Evolutionary conservation across 208 protist genomes (phyloP), one percentile per base, ranked within the genome.

Genomic region (Crithidia acanthocephali): DNA sequence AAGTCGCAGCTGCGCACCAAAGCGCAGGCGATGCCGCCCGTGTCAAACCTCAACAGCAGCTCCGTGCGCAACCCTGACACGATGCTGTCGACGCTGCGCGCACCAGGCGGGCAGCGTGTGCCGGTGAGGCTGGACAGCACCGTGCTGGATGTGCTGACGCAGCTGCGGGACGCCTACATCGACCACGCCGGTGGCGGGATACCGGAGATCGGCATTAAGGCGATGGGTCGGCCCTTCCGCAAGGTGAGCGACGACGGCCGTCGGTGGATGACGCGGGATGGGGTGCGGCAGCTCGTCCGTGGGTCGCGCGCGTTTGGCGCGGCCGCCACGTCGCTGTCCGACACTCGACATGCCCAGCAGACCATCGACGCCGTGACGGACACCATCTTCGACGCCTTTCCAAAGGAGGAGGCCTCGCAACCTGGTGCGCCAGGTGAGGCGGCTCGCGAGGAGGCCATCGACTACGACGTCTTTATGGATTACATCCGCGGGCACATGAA

Each of bases 191-290:
- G 91, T 23, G 88, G 87, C 20, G 88, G 93, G 22, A 91, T 96
- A 52, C 89, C 91, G n/a, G 90, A 95, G 81, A 79, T 95, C 30
- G 92, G 92, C 68, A 92, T 97, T 53, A 97, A 97, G 53, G 90
- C 88, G 16, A 95, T 96, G 89, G 93, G 93, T 0, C 80, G 90
- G 10, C 93, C 88, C 4, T 97, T 95, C 53, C 86, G 90, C 56
- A 27, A 74, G 15, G 87, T 90, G 20, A 69, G 68, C 55, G 83
- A 51, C 23, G 89, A 95, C 67, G 93, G 93, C 20, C 83, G 83
- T n/a, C 88, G 91, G 6, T 96, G 86, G 84, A 93, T 96, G 85
- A 90, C 85, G 28, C 68, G 76, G 52, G 75, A 83, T 20, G 84
- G 84, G n/a, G 80, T 96, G 55, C 70, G 59, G 32, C 72, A 80